Percentiles rank a stretch among this genome's conserved stretches.
phyloP scores from a whole-genome alignment of 176 grass and related monocot species.

The Avena eriantha region DNA sequence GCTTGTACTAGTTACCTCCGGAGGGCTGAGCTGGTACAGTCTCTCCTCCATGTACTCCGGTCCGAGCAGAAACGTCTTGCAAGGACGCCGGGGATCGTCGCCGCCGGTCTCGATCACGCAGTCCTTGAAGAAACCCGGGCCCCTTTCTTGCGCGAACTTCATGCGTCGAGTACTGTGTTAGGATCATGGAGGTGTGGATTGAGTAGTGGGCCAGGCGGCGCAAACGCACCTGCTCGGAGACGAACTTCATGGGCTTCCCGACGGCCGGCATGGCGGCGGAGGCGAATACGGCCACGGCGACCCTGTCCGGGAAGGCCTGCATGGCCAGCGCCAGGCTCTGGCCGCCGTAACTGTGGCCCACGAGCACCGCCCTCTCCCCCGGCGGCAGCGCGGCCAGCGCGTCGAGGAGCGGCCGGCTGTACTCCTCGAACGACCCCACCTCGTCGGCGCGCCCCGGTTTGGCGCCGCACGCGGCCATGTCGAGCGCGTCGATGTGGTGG shows the following conservation, averaged over 20 bases:
- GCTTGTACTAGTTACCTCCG: conserved; percentile 2
- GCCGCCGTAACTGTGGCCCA: conserved; percentile 56
- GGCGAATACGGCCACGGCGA: conserved; percentile 51
- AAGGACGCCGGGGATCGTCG: not conserved
- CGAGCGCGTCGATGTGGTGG: conserved; percentile 57
- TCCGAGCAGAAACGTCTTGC: conserved; percentile 35
- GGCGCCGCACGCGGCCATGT: conserved; percentile 53
- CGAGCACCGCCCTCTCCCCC: conserved; percentile 49
- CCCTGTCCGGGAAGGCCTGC: conserved; percentile 50
- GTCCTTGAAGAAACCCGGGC: conserved; percentile 20
- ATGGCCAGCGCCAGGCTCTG: conserved; percentile 42
- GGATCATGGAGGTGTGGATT: not conserved
- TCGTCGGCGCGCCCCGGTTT: conserved; percentile 22
- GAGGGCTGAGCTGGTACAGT: conserved; percentile 34
- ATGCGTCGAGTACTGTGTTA: not conserved
- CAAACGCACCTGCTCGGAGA: not conserved
- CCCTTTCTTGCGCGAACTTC: conserved; percentile 9
- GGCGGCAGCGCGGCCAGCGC: not conserved
- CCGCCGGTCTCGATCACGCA: not conserved
- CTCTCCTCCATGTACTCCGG: conserved; percentile 16
- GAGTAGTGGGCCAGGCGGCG: not conserved
- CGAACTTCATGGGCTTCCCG: conserved; percentile 26
- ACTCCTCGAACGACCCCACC: conserved; percentile 39
- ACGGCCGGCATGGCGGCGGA: conserved; percentile 50
- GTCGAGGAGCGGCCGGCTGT: conserved; percentile 34